These are phyloP conservation scores for Acanthamoeba sp. DNA, from an alignment of 208 protist genomes.

Conservation along the genomic window DNA sequence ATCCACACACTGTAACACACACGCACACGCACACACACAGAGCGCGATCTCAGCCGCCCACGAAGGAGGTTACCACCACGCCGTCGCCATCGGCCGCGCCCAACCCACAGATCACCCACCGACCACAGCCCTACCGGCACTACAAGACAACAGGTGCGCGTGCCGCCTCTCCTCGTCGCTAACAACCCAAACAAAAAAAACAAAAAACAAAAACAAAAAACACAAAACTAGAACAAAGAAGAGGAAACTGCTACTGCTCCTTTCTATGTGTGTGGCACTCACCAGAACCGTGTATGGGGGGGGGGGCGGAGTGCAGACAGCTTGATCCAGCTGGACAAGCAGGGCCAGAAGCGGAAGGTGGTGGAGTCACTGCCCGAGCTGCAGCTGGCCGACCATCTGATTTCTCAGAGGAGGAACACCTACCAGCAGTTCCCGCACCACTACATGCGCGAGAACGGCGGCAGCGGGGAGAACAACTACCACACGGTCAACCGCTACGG, in stretches of 20 bases:
- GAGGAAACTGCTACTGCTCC: too few species aligned
- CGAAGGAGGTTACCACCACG: not conserved
- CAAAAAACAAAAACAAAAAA: too few species aligned
- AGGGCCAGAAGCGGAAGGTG: slow-evolving; percentile 21
- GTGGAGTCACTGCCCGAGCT: slow-evolving; percentile 51
- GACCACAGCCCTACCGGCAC: slow-evolving; percentile 30
- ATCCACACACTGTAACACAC: too few species aligned
- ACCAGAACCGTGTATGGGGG: not conserved
- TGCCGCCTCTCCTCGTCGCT: too few species aligned
- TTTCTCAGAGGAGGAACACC: slow-evolving; percentile 53
- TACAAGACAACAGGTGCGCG: not conserved
- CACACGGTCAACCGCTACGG: slow-evolving; percentile 47
- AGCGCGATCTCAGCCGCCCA: not conserved
- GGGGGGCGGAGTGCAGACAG: not conserved
- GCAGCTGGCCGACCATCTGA: slow-evolving; percentile 56
- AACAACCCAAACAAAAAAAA: too few species aligned
- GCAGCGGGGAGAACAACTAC: slow-evolving; percentile 12
- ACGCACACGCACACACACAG: not conserved
- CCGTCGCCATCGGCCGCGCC: not conserved
- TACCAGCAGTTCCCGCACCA: slow-evolving; percentile 51
- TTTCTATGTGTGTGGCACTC: too few species aligned
- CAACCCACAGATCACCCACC: slow-evolving; percentile 1
- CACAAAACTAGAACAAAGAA: too few species aligned
- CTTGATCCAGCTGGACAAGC: slow-evolving; percentile 45
- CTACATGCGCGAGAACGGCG: slow-evolving; percentile 55